Conservation (phyloP, 192 early-diverging fungal species). For the Backusella liffmaniae region DNA sequence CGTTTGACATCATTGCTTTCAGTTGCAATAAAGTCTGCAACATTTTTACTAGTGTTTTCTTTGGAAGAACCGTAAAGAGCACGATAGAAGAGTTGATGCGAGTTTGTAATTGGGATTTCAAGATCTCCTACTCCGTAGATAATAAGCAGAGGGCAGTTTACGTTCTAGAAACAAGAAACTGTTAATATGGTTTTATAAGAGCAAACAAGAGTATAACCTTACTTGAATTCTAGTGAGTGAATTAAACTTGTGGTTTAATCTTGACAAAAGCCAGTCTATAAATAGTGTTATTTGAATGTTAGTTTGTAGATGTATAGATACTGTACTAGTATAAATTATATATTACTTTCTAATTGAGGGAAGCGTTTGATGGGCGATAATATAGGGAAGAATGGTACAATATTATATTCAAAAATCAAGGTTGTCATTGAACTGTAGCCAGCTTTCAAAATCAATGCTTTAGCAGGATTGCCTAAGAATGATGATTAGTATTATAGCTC, state of each 20-base stretch:
- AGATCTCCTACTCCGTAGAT: conserved; percentile 27
- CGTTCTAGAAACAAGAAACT: conserved; percentile 9
- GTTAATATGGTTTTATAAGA: not conserved
- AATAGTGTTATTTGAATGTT: not conserved
- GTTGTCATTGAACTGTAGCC: conserved; percentile 36
- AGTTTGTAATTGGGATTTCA: conserved; percentile 35
- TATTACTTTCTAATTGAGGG: conserved; percentile 28
- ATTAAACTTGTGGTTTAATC: conserved; percentile 30
- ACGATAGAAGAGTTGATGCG: conserved; percentile 32
- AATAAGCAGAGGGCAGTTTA: conserved; percentile 31
- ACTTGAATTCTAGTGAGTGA: conserved; percentile 35
- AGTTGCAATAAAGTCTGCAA: not conserved
- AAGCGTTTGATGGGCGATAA: conserved; percentile 25
- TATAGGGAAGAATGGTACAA: conserved; percentile 26
- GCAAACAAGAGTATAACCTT: not conserved
- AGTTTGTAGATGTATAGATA: not conserved
- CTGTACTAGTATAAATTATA: not conserved
- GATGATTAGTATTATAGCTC: not conserved
- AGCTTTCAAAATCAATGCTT: conserved; percentile 35
- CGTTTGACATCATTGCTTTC: not conserved
- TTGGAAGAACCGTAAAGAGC: conserved; percentile 10
- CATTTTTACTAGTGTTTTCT: not conserved
- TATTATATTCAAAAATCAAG: conserved; percentile 36
- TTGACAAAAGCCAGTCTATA: conserved; percentile 28
- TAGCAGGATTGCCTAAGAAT: conserved; percentile 19